Percentiles rank a stretch among this genome's conserved stretches.
Conservation (phyloP, 495 filamentous ascomycete species). For the Apiosordaria backusii region DNA sequence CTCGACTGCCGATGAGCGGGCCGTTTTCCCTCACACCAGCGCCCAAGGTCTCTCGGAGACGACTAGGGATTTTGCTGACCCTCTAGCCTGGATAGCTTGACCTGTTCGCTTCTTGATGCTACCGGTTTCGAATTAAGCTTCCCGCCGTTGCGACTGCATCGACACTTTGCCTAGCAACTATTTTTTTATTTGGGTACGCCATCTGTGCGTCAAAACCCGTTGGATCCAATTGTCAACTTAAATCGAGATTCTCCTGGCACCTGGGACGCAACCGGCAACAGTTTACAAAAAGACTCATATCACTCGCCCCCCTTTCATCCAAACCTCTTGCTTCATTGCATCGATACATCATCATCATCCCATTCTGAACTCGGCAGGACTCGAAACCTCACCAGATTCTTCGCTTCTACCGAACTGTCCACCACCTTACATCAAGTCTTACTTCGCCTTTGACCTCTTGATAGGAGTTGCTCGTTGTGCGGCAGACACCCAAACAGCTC, state of each 20-base stretch:
- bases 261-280: conserved; percentile 6
- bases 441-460: not conserved
- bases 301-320: conserved; percentile 16
- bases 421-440: conserved; percentile 1
- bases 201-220: conserved; percentile 26
- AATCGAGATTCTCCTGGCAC: conserved; percentile 13
- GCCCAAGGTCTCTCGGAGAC: not conserved
- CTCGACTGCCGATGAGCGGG: conserved; percentile 6
- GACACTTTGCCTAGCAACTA: conserved; percentile 19
- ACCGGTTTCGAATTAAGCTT: conserved; percentile 22
- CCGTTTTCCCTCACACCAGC: conserved; percentile 7
- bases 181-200: conserved; percentile 15
- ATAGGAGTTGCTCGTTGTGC: conserved; percentile 21
- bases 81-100: conserved; percentile 19
- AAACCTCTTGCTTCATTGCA: not conserved
- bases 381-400: not conserved
- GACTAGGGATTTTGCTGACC: conserved; percentile 4
- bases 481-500: conserved; percentile 11
- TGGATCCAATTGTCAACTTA: conserved; percentile 18
- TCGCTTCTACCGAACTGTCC: not conserved
- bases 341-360: conserved; percentile 9
- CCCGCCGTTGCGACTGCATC: conserved; percentile 21
- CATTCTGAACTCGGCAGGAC: conserved; percentile 8
- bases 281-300: conserved; percentile 18
- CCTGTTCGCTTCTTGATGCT: conserved; percentile 16